Evolutionary conservation across 2,329 filamentous ascomycete genomes (phyloP).

Genomic region (Parastagonospora avenae): DNA sequence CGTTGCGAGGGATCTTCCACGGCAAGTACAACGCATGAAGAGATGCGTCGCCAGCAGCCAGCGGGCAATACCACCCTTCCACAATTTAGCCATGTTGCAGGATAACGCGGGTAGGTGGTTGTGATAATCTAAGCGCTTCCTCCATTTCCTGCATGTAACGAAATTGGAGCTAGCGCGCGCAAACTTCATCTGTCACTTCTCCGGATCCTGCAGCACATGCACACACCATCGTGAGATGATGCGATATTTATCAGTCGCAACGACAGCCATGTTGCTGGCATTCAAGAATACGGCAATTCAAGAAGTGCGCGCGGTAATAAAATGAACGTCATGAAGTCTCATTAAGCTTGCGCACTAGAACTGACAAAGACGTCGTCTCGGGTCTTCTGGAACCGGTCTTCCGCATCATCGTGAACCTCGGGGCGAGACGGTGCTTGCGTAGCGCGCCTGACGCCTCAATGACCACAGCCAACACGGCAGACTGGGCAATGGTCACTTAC

Average conservation of each 20-base stretch:
- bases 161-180: conserved; percentile 1
- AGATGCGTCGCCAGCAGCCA: too few relatives aligned
- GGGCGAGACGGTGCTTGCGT: not conserved
- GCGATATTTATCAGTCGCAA: too few relatives aligned
- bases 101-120: conserved; percentile 1
- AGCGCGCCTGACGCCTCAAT: conserved; percentile 1
- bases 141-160: conserved; percentile 1
- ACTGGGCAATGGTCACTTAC: too few relatives aligned
- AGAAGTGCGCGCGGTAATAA: too few relatives aligned
- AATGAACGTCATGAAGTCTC: conserved; percentile 11
- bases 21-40: too few relatives aligned
- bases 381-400: conserved; percentile 5
- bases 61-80: too few relatives aligned
- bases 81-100: too few relatives aligned
- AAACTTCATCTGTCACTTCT: conserved; percentile 1
- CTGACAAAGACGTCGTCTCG: not conserved
- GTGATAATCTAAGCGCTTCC: conserved; percentile 11
- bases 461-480: too few relatives aligned
- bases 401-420: conserved; percentile 1
- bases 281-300: too few relatives aligned
- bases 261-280: too few relatives aligned
- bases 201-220: conserved; percentile 1
- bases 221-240: not conserved
- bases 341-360: conserved; percentile 9
- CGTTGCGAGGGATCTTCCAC: too few relatives aligned